phyloP scores from a whole-genome alignment of 495 filamentous ascomycete genomes.

The Penicillium ucsense region DNA sequence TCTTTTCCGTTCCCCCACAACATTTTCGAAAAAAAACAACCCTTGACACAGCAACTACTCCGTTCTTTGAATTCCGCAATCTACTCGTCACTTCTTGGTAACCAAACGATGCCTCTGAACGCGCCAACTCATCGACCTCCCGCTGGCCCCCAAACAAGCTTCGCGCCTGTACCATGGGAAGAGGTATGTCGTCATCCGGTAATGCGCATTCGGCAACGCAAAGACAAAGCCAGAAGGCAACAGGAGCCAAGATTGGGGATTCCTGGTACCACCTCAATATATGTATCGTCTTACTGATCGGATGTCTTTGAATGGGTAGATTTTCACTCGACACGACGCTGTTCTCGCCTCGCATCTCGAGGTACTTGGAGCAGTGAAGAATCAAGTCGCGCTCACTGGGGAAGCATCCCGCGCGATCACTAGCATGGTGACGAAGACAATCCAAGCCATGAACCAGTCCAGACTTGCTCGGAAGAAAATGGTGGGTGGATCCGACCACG shows the following conservation, averaged over 20 bases:
- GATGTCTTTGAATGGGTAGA: slow-evolving; percentile 5
- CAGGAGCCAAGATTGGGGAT: not conserved
- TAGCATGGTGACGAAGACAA: slow-evolving; percentile 29
- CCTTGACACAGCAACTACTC: not conserved
- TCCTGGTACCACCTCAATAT: not conserved
- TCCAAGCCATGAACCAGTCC: slow-evolving; percentile 26
- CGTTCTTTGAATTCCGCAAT: not conserved
- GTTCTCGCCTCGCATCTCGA: slow-evolving; percentile 27
- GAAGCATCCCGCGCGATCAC: slow-evolving; percentile 20
- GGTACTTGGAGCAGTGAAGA: slow-evolving; percentile 22
- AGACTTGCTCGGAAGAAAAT: slow-evolving; percentile 24
- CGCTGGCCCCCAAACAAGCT: not conserved
- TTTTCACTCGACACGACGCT: slow-evolving; percentile 27
- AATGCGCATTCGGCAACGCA: not conserved
- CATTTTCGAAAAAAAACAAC: not conserved
- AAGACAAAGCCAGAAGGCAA: not conserved
- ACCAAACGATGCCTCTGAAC: too few species aligned
- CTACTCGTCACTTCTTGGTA: too few species aligned
- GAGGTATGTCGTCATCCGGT: slow-evolving; percentile 13
- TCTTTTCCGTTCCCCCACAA: not conserved
- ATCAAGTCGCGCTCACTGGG: slow-evolving; percentile 10
- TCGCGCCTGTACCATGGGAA: slow-evolving; percentile 8
- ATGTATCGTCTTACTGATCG: not conserved
- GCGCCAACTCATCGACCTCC: not conserved
- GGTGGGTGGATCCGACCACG: slow-evolving; percentile 13